Evolutionary conservation across 352 stramenopile species (phyloP), one percentile per base, ranked within the genome.

Genomic region (Phytophthora chlamydospora): DNA sequence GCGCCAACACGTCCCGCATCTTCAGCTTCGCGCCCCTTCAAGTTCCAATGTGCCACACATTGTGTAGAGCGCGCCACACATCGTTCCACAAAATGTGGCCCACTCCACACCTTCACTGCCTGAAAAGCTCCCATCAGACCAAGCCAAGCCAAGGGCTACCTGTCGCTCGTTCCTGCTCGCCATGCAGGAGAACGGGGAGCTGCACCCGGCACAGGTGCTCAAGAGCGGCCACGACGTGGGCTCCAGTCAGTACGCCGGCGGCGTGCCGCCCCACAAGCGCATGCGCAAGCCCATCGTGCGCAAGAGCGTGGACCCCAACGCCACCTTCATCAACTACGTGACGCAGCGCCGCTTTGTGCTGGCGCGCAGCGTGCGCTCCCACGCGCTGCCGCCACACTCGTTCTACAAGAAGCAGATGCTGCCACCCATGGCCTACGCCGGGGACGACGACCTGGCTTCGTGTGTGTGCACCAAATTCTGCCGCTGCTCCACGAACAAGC

Each of bases 401-500:
- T 88, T 89, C 60, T 95, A 91, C 76, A 95, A 93, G 75, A 73
- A 71, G 45, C 75, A 92, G 61, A 90, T 93, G 75, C 72, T 95
- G 16, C 86, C 86, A 4, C 84, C 86, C 13, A 67, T 87, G 16
- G 81, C 78, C 36, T 91, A 78, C 58, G 58, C 80, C 0, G 58
- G 75, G 8, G 73, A 78, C 34, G 86, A 93, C 32, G 84, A 95
- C 58, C 55, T 93, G 24, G 78, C 83, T 9, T 89, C 77, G 10
- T 92, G 85, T 38, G 81, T 95, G 29, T 92, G 82, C 49, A 95
- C 86, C 60, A 93, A 95, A 58, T 95, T 95, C 62, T 95, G 84
- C 46, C 81, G 86, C 43, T 93, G 84, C 66, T 95, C 86, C 27
- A 95, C 83, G 24, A 97, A 97, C 73, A 97, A 97, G 66, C 87